Conservation (phyloP, 202 grass and related monocot species). For the Carex sylvatica region DNA sequence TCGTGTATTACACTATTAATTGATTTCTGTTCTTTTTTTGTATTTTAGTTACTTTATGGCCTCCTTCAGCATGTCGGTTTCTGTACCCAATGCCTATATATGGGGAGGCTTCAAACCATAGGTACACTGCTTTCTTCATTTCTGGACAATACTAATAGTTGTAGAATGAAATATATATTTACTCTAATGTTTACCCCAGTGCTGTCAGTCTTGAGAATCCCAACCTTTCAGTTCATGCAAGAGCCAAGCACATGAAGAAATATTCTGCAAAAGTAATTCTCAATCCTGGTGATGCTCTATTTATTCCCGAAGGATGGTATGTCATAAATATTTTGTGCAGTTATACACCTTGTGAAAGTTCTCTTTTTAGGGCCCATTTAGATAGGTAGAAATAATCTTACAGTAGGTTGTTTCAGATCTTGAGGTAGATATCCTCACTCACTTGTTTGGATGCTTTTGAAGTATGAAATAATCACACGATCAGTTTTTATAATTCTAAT, state of each 20-base stretch:
- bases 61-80: constrained; percentile 66
- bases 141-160: not conserved
- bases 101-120: constrained; percentile 96
- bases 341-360: not conserved
- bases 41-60: constrained; percentile 75
- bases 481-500: too few species aligned
- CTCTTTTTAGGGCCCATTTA: too few species aligned
- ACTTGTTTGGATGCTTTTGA: too few species aligned
- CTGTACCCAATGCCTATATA: constrained; percentile 95
- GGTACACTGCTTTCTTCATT: constrained; percentile 45
- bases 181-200: constrained; percentile 38
- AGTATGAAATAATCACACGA: too few species aligned
- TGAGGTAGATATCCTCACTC: too few species aligned
- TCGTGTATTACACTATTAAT: not conserved
- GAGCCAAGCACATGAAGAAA: constrained; percentile 62
- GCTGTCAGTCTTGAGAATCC: constrained; percentile 68
- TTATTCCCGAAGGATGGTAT: constrained; percentile 99
- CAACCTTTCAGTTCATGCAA: constrained; percentile 58
- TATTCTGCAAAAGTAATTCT: constrained; percentile 74
- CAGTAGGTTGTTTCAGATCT: too few species aligned
- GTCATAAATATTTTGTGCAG: constrained; percentile 24
- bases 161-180: constrained; percentile 18
- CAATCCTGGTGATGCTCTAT: constrained; percentile 66
- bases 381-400: too few species aligned
- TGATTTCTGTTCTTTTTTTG: constrained; percentile 18